Evolutionary conservation across 257 asterid species (phyloP).

Genomic region (Solanum rostratum): DNA sequence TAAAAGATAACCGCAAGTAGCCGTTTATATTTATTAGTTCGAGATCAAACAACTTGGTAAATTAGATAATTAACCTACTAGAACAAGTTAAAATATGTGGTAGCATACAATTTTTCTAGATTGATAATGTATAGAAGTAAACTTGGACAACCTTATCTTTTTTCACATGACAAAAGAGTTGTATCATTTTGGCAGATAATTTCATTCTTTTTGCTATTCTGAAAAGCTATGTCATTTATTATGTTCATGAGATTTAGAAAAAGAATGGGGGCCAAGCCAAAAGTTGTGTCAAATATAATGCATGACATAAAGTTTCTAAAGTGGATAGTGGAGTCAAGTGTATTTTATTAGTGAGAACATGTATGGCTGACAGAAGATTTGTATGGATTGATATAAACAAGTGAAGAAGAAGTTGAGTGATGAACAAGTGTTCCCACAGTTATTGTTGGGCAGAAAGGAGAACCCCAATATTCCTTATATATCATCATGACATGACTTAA

Average conservation of each 20-base stretch:
- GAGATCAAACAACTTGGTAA: background rate
- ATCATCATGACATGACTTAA: background rate
- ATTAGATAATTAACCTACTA: background rate
- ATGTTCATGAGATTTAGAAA: background rate
- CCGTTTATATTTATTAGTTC: background rate
- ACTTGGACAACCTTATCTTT: background rate
- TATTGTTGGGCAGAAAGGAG: background rate
- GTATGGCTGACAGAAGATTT: slow-evolving; percentile 15
- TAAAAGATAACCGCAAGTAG: background rate
- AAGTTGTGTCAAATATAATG: slow-evolving; percentile 11
- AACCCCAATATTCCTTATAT: background rate
- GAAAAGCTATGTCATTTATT: background rate
- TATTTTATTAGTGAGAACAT: background rate
- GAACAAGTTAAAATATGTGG: background rate
- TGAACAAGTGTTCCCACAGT: background rate
- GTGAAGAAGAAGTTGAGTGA: background rate
- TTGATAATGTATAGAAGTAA: background rate
- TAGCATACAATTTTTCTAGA: background rate
- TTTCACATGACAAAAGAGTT: background rate
- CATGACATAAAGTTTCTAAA: background rate
- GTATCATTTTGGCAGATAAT: background rate
- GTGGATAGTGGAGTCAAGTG: background rate
- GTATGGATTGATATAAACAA: background rate
- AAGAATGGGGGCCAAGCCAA: slow-evolving; percentile 1
- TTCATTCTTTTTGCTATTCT: background rate